Conservation (phyloP, 129 eudicot species). For the Flaveria bidentis region DNA sequence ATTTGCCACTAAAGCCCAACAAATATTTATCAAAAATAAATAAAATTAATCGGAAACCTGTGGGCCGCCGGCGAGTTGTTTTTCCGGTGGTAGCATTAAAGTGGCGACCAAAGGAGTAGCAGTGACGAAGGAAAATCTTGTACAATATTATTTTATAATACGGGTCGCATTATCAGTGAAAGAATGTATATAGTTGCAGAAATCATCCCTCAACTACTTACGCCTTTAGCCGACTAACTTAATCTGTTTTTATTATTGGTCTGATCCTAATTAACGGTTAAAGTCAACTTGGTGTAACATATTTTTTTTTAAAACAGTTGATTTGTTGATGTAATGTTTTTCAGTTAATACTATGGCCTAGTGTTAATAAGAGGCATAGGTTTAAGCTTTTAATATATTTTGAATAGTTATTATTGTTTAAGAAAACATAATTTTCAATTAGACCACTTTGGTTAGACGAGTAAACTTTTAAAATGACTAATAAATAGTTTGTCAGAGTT, state of each 20-base stretch:
- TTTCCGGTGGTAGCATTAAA: constrained; percentile 14
- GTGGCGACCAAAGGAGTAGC: constrained; percentile 24
- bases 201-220: background rate
- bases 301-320: no score
- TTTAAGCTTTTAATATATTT: no score
- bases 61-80: constrained; percentile 18
- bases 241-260: no score
- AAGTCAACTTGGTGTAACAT: background rate
- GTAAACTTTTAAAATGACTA: no score
- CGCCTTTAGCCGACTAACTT: background rate
- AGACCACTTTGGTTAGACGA: no score
- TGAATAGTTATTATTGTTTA: no score
- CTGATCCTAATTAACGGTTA: background rate
- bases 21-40: background rate
- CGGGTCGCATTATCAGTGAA: constrained; percentile 2
- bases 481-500: no score
- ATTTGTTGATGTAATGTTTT: no score
- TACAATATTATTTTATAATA: background rate
- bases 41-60: constrained; percentile 19
- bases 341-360: no score
- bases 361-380: no score
- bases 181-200: background rate
- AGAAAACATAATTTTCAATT: no score
- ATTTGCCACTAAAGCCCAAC: no score
- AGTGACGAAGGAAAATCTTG: constrained; percentile 17